Evolutionary conservation across 2,329 filamentous ascomycete species (phyloP), one percentile per base, ranked within the genome.

Genomic region (Setomelanomma holmii): DNA sequence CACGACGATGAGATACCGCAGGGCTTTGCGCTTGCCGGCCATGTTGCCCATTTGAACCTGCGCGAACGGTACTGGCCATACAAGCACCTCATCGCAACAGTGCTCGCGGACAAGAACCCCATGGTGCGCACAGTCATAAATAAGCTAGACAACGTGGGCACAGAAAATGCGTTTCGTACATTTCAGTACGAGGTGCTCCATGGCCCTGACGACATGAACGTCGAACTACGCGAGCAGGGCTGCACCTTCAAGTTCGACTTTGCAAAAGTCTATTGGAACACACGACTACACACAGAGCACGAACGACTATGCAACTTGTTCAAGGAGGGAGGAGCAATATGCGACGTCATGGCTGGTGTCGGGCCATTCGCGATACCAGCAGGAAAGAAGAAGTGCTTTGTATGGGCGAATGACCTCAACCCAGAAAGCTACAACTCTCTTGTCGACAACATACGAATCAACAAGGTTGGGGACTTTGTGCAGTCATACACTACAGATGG

Each of bases 231-330:
- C 59, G 92, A 97, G 76, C 89, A 90, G 65, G 85, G 86, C 55
- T 98, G 95, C 78, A 79, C 82, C n/a, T 99, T 96, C 78, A 82
- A 82, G 49, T 98, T 99, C 75, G 90, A 99, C 79, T 99, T 96
- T 75, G 86, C 89, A 56, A 96, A 96, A 64, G 95, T 99, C 4
- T 99, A 99, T 81, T 99, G 93, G 93, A 99, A 99, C 77, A 92
- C 87, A 67, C 87, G 93, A 62, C 84, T 99, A 12, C 89, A 96
- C 67, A 90, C 87, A 0, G 95, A 99, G 76, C 95, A 99, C 76
- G 86, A 88, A 59, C 84, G 95, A 3, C 80, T 98, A 14, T 86
- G 93, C 53, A 79, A 83, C 45, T 77, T 88, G 48, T 97, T 98
- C 79, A 79, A 85, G 49, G 86, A 89, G 5, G 93, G 95, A 34